Evolutionary conservation across 495 filamentous ascomycete genomes (phyloP).

Genomic region (Xylaria scruposa): DNA sequence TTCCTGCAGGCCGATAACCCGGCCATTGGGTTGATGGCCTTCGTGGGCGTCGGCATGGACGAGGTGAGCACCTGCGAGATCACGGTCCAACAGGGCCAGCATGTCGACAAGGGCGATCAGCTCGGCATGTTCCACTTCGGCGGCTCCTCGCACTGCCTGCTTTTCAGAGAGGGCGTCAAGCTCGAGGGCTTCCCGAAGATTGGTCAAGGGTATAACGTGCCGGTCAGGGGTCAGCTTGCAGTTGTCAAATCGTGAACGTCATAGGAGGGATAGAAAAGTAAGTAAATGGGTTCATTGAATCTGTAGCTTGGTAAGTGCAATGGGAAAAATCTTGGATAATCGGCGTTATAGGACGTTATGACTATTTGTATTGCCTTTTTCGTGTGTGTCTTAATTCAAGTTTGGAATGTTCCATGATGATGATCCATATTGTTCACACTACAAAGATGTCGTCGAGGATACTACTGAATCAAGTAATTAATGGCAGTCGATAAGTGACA

Average conservation of each 20-base stretch:
- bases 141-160: conserved; percentile 67
- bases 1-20: conserved; percentile 73
- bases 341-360: not conserved
- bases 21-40: conserved; percentile 68
- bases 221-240: conserved; percentile 61
- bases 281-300: not conserved
- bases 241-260: conserved; percentile 38
- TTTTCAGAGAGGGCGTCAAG: conserved; percentile 58
- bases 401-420: not conserved
- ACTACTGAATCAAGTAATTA: not conserved
- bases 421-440: not conserved
- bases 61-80: conserved; percentile 75
- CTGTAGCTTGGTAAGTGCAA: not conserved
- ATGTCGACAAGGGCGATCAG: conserved; percentile 68
- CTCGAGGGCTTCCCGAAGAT: conserved; percentile 56
- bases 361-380: not conserved
- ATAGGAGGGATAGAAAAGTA: not conserved
- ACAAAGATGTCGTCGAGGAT: not conserved
- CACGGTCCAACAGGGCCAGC: conserved; percentile 65
- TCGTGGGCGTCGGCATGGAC: conserved; percentile 72
- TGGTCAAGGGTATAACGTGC: conserved; percentile 59
- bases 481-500: not conserved
- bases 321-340: not conserved
- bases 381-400: not conserved
- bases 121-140: conserved; percentile 80